Evolutionary conservation across 371 early-diverging fungal species (phyloP).

Genomic region (Mucor velutinosus): DNA sequence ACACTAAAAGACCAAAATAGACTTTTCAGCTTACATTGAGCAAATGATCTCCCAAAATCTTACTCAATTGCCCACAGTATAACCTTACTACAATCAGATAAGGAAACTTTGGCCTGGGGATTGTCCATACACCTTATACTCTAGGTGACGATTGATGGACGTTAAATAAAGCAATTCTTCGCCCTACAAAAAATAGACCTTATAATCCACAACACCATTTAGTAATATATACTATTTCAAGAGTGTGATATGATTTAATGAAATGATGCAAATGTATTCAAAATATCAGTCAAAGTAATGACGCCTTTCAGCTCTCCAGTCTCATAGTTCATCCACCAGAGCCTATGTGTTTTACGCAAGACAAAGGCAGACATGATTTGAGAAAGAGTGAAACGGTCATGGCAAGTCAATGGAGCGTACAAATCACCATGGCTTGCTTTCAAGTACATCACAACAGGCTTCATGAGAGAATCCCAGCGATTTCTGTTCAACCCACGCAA

Average conservation of each 20-base stretch:
- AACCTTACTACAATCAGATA: not conserved
- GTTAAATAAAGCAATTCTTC: too few species aligned
- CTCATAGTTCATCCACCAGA: conserved; percentile 60
- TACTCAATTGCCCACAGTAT: too few species aligned
- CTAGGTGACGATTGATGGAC: too few species aligned
- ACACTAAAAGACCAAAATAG: too few species aligned
- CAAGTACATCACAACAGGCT: conserved; percentile 47
- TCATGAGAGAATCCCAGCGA: conserved; percentile 47
- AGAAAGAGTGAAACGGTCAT: conserved; percentile 56
- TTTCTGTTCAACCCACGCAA: conserved; percentile 61
- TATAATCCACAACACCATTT: not conserved
- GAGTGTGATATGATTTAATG: not conserved
- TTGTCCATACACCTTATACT: too few species aligned
- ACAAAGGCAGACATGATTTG: conserved; percentile 62
- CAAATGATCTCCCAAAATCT: too few species aligned
- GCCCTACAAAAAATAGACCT: too few species aligned
- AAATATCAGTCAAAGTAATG: conserved; percentile 41
- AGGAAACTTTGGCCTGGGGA: not conserved
- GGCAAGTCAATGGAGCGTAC: conserved; percentile 56
- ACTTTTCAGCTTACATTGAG: too few species aligned
- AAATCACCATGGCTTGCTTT: conserved; percentile 52
- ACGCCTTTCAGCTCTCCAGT: conserved; percentile 54
- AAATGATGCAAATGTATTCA: conserved; percentile 20
- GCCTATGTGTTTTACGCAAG: conserved; percentile 52
- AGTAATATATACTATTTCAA: not conserved